phyloP scores from a whole-genome alignment of 202 grass and related monocot genomes.

The Alloteropsis angusta region DNA sequence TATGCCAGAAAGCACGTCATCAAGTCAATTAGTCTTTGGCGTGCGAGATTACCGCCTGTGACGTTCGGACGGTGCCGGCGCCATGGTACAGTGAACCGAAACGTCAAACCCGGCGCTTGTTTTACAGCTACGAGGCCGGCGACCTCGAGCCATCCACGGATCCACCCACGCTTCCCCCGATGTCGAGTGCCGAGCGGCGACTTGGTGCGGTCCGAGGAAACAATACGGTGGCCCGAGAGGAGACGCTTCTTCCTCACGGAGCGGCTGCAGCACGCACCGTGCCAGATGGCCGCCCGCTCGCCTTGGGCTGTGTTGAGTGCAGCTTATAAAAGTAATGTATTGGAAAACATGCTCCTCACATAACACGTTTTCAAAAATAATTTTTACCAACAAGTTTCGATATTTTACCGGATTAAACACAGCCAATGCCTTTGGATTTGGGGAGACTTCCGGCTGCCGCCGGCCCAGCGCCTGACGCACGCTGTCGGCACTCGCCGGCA shows the following conservation, averaged over 20 bases:
- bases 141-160: neutral
- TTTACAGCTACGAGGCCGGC: neutral
- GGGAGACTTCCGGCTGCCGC: neutral
- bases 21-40: neutral
- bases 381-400: no score
- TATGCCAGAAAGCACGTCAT: neutral
- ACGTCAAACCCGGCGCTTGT: neutral
- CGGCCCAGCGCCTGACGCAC: neutral
- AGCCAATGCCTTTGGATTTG: no score
- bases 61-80: conserved; percentile 5
- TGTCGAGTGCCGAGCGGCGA: no score
- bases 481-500: neutral
- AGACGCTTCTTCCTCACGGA: neutral
- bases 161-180: neutral
- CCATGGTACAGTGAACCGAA: neutral
- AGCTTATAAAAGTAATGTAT: no score
- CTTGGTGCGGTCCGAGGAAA: neutral
- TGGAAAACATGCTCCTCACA: no score
- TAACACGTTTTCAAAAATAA: no score
- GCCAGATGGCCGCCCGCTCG: no score
- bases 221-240: neutral
- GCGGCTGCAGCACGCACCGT: neutral
- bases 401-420: no score
- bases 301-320: no score
- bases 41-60: neutral